A percentile compares a stretch with the other conserved stretches of the same genome.
phyloP scores from a whole-genome alignment of 495 filamentous ascomycete genomes.

The Pseudevernia furfuracea region DNA sequence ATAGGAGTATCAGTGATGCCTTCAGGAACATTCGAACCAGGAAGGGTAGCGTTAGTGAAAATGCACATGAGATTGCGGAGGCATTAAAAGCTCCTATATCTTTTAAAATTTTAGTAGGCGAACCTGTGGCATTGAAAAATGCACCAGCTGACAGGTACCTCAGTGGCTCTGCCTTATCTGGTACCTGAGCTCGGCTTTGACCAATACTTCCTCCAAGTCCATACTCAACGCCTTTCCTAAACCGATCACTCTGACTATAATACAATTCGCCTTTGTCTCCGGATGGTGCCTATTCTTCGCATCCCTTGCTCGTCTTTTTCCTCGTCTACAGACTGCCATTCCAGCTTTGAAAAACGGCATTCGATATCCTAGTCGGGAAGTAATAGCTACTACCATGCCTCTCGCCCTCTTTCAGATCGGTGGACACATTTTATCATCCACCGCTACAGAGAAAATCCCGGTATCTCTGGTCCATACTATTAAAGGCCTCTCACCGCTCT shows the following conservation, averaged over 20 bases:
- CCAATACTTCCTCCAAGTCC: conserved; percentile 95
- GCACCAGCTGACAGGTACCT: conserved; percentile 14
- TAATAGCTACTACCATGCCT: conserved; percentile 80
- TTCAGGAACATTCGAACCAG: conserved; percentile 69
- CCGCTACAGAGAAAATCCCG: conserved; percentile 86
- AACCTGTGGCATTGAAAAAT: conserved; percentile 15
- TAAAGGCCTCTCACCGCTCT: conserved; percentile 95
- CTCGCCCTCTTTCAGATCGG: conserved; percentile 88
- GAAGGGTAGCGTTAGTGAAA: conserved; percentile 77
- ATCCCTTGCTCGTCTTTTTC: conserved; percentile 61
- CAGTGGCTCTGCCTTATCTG: conserved; percentile 78
- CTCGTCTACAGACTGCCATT: conserved; percentile 55
- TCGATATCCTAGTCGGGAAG: conserved; percentile 68
- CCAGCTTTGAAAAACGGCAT: conserved; percentile 79
- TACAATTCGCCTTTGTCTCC: conserved; percentile 93
- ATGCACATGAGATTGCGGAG: conserved; percentile 87
- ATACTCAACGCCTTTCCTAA: conserved; percentile 90
- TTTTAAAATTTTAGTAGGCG: conserved; percentile 67
- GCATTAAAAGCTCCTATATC: conserved; percentile 86
- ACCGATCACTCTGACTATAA: conserved; percentile 84
- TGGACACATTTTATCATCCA: conserved; percentile 87
- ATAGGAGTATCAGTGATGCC: conserved; percentile 81
- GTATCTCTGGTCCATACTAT: conserved; percentile 98
- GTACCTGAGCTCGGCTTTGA: conserved; percentile 90
- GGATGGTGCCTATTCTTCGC: conserved; percentile 77